A percentile compares a stretch with the other conserved stretches of the same genome.
Evolutionary conservation across 352 stramenopile genomes (phyloP).

Genomic region (Phytophthora sp.): DNA sequence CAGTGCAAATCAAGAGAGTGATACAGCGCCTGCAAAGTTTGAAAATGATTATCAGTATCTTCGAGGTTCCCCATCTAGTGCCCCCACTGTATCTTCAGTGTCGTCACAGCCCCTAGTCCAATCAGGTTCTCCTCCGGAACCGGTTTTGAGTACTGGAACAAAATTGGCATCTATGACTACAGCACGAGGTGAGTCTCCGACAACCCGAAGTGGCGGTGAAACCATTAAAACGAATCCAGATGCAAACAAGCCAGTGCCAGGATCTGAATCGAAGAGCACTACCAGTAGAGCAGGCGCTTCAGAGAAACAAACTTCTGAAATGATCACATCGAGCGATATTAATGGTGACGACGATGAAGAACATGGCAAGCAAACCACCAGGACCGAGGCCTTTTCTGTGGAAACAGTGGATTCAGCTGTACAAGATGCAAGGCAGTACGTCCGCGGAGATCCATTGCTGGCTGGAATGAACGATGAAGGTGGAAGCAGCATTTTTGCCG

Average conservation of each 20-base stretch:
- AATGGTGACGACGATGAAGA: background rate
- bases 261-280: background rate
- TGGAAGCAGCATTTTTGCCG: conserved; percentile 15
- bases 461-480: background rate
- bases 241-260: background rate
- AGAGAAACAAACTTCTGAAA: conserved; percentile 3
- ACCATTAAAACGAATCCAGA: background rate
- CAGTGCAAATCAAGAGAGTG: background rate
- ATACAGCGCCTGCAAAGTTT: too few relatives aligned
- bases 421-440: conserved; percentile 27
- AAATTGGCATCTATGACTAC: background rate
- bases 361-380: conserved; percentile 2
- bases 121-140: too few relatives aligned
- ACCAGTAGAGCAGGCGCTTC: background rate
- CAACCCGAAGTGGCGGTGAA: background rate
- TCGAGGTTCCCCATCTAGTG: too few relatives aligned
- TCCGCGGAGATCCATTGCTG: conserved; percentile 35
- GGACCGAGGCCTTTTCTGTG: conserved; percentile 15
- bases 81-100: too few relatives aligned
- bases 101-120: too few relatives aligned
- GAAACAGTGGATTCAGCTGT: conserved; percentile 11
- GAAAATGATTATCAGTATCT: too few relatives aligned
- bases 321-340: background rate
- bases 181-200: background rate
- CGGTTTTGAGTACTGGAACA: too few relatives aligned